These are phyloP conservation scores for Nadsonia commutata DNA, from an alignment of 1,139 yeast species.

Conservation along the genomic window DNA sequence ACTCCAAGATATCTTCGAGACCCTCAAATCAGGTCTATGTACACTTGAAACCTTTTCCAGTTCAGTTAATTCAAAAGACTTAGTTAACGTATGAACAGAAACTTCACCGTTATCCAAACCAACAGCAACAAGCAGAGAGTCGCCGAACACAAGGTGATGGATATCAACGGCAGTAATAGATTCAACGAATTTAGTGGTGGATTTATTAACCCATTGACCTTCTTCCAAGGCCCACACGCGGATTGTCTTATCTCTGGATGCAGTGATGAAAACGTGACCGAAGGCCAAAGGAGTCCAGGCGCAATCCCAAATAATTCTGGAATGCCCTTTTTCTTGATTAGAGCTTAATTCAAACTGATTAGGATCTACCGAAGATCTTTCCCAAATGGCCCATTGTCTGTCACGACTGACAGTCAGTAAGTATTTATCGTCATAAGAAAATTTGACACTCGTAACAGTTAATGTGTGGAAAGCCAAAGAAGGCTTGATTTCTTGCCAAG, in stretches of 20 bases:
- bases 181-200: slow-evolving; percentile 20
- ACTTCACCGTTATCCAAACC: slow-evolving; percentile 63
- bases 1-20: slow-evolving; percentile 45
- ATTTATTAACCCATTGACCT: slow-evolving; percentile 10
- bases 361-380: slow-evolving; percentile 26
- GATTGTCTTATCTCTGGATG: slow-evolving; percentile 70
- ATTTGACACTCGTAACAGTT: slow-evolving; percentile 71
- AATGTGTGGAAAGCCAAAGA: slow-evolving; percentile 53
- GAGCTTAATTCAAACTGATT: slow-evolving; percentile 29
- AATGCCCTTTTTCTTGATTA: slow-evolving; percentile 47
- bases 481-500: slow-evolving; percentile 42
- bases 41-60: slow-evolving; percentile 23
- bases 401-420: slow-evolving; percentile 81
- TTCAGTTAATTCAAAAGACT: slow-evolving; percentile 8
- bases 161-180: slow-evolving; percentile 69
- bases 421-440: slow-evolving; percentile 55
- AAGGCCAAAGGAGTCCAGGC: slow-evolving; percentile 38
- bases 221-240: slow-evolving; percentile 44
- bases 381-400: slow-evolving; percentile 73
- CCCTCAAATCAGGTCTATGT: slow-evolving; percentile 43
- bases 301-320: slow-evolving; percentile 92
- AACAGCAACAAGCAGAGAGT: slow-evolving; percentile 34
- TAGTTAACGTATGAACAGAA: slow-evolving; percentile 18
- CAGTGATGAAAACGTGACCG: slow-evolving; percentile 47
- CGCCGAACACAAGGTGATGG: slow-evolving; percentile 20